Percentiles rank a stretch among this genome's conserved stretches.
These are phyloP conservation scores for Verbascum thapsus DNA, from an alignment of 257 asterid species.

Conservation along the genomic window DNA sequence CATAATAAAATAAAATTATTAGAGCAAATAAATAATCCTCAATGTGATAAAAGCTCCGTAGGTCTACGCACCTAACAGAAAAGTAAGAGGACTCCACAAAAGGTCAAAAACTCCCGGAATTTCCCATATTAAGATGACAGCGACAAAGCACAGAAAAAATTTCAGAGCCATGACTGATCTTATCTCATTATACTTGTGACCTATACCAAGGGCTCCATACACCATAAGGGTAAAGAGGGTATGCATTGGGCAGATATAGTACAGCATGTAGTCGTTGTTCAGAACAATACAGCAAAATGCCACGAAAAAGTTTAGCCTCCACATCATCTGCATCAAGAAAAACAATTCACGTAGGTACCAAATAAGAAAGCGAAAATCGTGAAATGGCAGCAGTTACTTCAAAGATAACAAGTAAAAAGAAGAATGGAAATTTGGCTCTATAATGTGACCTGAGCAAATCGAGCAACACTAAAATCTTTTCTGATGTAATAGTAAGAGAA, in stretches of 20 bases:
- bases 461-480: constrained; percentile 75
- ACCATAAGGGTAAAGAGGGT: constrained; percentile 85
- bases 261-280: constrained; percentile 78
- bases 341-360: constrained; percentile 27
- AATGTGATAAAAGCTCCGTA: constrained; percentile 16
- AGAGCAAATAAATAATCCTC: constrained; percentile 9
- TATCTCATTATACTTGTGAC: constrained; percentile 70
- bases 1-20: neutral
- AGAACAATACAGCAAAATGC: constrained; percentile 76
- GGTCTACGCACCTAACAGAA: constrained; percentile 53
- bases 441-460: constrained; percentile 74
- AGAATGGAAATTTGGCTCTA: constrained; percentile 12
- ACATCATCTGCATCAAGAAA: constrained; percentile 77
- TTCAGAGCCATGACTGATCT: constrained; percentile 77
- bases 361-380: constrained; percentile 10
- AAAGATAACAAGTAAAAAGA: constrained; percentile 6
- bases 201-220: constrained; percentile 87
- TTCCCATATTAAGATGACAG: constrained; percentile 83
- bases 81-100: constrained; percentile 68
- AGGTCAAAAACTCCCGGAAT: constrained; percentile 76
- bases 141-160: constrained; percentile 61
- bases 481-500: constrained; percentile 83
- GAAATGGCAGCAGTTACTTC: constrained; percentile 29
- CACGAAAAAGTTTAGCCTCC: constrained; percentile 87
- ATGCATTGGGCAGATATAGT: constrained; percentile 92